Conservation (phyloP, 352 stramenopile species). For the Globisporangium solare region DNA sequence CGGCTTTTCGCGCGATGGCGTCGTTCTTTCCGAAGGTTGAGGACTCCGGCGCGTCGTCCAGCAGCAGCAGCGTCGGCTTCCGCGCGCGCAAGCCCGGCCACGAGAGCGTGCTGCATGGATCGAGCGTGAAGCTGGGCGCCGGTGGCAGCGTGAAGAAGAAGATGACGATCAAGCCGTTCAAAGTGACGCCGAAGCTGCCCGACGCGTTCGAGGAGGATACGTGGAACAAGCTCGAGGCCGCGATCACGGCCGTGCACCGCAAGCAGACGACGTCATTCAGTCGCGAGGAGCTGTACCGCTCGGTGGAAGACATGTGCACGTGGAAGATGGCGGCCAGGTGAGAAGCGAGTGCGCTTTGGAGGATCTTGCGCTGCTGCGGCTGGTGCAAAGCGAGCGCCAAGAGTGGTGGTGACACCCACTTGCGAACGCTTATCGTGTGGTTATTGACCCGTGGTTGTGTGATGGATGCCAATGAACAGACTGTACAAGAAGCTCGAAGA, state of each 20-base stretch:
- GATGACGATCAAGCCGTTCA: conserved; percentile 85
- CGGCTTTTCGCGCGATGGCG: conserved; percentile 4
- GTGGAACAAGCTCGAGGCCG: conserved; percentile 66
- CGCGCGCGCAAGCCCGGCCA: conserved; percentile 11
- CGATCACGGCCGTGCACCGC: conserved; percentile 56
- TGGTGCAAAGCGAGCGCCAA: too few species aligned
- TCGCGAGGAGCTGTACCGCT: conserved; percentile 80
- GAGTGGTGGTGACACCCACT: neutral
- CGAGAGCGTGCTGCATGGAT: conserved; percentile 13
- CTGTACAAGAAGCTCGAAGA: conserved; percentile 65
- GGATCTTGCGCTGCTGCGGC: neutral
- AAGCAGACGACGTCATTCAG: conserved; percentile 66
- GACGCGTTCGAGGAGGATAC: conserved; percentile 73
- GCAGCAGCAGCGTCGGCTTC: conserved; percentile 7
- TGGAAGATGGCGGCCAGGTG: conserved; percentile 88
- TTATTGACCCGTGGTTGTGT: neutral
- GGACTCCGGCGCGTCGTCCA: conserved; percentile 4
- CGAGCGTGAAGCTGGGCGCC: conserved; percentile 11
- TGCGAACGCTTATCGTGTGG: neutral
- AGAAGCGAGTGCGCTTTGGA: neutral
- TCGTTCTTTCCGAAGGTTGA: conserved; percentile 15
- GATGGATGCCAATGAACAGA: conserved; percentile 11
- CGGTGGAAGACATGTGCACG: conserved; percentile 89
- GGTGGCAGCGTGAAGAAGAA: conserved; percentile 51
- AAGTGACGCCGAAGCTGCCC: conserved; percentile 68